Evolutionary conservation across 495 filamentous ascomycete genomes (phyloP).

Genomic region (Tuber aestivum): DNA sequence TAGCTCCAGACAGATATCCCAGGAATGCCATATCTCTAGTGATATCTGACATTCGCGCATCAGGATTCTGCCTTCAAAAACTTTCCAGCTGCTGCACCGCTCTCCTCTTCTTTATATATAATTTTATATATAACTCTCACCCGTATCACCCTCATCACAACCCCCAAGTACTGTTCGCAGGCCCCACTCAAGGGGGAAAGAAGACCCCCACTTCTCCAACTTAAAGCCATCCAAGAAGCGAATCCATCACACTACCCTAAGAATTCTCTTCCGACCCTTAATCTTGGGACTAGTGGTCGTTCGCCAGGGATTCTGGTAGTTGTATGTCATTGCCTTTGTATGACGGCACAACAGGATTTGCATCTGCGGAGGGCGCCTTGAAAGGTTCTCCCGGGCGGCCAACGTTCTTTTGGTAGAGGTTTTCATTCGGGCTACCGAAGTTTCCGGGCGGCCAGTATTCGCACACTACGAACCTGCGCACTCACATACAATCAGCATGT

Average conservation of each 20-base stretch:
- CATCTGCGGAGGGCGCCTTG: not conserved
- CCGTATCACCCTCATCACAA: not conserved
- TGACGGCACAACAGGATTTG: not conserved
- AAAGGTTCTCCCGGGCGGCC: not conserved
- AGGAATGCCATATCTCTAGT: not conserved
- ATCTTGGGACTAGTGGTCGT: not conserved
- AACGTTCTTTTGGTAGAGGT: not conserved
- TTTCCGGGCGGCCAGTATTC: conserved; percentile 5
- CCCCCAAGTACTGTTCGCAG: too few relatives aligned
- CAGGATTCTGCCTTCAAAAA: not conserved
- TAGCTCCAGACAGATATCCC: not conserved
- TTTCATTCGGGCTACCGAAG: not conserved
- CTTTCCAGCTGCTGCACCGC: not conserved
- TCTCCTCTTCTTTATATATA: not conserved
- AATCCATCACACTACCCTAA: not conserved
- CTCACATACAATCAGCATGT: not conserved
- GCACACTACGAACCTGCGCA: conserved; percentile 1
- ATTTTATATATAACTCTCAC: not conserved
- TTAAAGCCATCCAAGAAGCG: not conserved
- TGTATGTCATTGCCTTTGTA: not conserved
- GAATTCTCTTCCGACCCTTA: not conserved
- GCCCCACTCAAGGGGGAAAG: too few relatives aligned
- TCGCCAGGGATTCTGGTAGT: not conserved
- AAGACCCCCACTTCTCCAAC: not conserved
- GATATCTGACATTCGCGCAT: not conserved